Evolutionary conservation across 2,329 filamentous ascomycete species (phyloP), one percentile per base, ranked within the genome.

Genomic region (Trichoderma brevicompactum): DNA sequence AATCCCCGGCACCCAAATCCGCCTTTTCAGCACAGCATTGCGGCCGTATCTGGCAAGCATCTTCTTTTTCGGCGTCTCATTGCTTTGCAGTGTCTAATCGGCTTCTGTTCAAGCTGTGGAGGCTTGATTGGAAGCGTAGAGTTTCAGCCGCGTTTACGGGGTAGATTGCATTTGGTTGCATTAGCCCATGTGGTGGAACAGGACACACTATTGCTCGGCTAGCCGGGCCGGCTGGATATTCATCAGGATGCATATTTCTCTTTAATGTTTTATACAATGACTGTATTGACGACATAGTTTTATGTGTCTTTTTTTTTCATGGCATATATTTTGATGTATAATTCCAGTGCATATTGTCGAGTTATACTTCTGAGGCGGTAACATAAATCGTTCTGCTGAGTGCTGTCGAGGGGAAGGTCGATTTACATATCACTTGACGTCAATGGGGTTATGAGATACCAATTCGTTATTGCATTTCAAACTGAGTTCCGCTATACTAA

Each of bases 141-240:
- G 41, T 28, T 44, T 65, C 13, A 32, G 55, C 32, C 58, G 49
- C 34, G 17, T 55, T 59, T 28, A 65, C 36, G 41, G 40, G 55
- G 38, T 52, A 62, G 65, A 50, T 59, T 65, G 60, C 23, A 38
- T 44, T 44, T 54, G 36, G 23, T 49, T 58, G 60, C 65, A 53
- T 40, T 41, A 44, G 52, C 19, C 65, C 40, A 64, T 65, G 65
- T 68, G 65, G 65, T 50, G 61, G 65, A 23, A 46, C 48, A 50
- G 17, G 10, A 34, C 32, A 54, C 50, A 40, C 50, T 43, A 34
- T 66, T 52, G 19, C 64, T 61, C 50, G 64, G 43, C 49, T 46
- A 48, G 50, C 28, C 63, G 40, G 46, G 46, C 50, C 38, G 12
- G 38, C 63, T 49, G 44, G 54, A 54, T 38, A 53, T 50, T 62